Base-by-base conservation (phyloP, 2,329 filamentous ascomycete species). In the Monilinia vaccinii-corymbosi region DNA sequence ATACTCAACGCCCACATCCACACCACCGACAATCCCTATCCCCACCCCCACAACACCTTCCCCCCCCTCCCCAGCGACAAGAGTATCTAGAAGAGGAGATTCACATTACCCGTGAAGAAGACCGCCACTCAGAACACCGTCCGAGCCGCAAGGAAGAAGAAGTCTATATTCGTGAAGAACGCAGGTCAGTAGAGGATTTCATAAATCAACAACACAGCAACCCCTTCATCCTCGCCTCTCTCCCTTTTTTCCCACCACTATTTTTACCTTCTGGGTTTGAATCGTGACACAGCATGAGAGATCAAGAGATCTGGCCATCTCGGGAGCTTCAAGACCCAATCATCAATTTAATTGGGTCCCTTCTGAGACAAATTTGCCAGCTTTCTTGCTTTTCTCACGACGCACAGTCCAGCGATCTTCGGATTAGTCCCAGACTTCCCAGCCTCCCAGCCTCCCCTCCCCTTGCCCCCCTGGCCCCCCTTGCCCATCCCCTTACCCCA, bases 21-120 rank as follows among this genome's bases (percentile, higher is more conserved):
- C 36, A 42, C 2, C 25, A 25, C 4, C 56, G 14, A 3, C 34
- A 36, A 14, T 21, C 31, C 23, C 36, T 51, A 25, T 16, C 34
- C 34, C 34, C 34, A 36, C 34, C 13, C 13, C 14, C 32, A 34
- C 14, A 13, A 18, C 36, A 40, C 16, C 56, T 46, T 21, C 58
- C 51, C 13, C 58, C 51, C 8, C 50, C 50, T 48, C 50, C 50
- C 4, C 72, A 79, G 78, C 36, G 56, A 73, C 79, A 82, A 76
- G 77, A 84, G 70, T 83, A 66, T 38, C 64, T 63, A 79, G 86
- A 91, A 80, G 89, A 95, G 84, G 89, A 96, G 81, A 84, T 95
- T 79, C 82, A 77, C 72, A 87, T 88, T 76, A 85, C 89, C 78
- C 84, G 82, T 79, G 57, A 89, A 79, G 85, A 89, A 79, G 85